Evolutionary conservation across 2,329 filamentous ascomycete genomes (phyloP), one percentile per base, ranked within the genome.

Genomic region (Hypoxylon sp.): DNA sequence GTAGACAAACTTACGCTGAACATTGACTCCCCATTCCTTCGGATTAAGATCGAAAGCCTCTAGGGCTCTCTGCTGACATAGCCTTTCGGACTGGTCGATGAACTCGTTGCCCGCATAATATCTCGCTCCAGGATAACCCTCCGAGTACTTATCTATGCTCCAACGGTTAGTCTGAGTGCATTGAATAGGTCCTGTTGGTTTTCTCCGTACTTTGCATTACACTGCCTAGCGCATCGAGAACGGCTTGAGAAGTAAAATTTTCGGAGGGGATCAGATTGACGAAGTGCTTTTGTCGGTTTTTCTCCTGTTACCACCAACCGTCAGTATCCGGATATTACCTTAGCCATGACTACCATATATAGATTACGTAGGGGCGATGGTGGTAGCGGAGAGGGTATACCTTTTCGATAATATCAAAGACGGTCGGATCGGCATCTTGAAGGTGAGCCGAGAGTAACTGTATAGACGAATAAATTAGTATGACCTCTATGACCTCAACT

Each of bases 81-180:
- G 85, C 50, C 91, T 85, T 83, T 98, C 95, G 5, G 95, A 89
- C 76, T 93, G 88, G 77, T 98, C 95, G 76, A 98, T 98, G 80
- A 94, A 94, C 82, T 98, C 92, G 80, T 98, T 98, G 71, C 95
- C 95, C 59, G 95, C 95, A 78, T 98, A 98, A 84, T 98, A 98
- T 78, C 95, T 88, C 67, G 95, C 95, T 62, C 96, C 96, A 32
- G 95, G 96, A 76, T 99, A 99, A 56, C 96, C 96, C 81, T 99
- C 96, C 0, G 96, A 98, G 83, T 99, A 99, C 81, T 99, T 98
- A 82, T 98, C 93, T 92, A 58, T 38, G 76, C 68, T 68, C 75
- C 75, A 45, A 76, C 66, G 55, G 73, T 83, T 69, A 81, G 77
- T 70, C 30, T 13, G 13, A n/a, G 28, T 1, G n/a, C 19, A n/a